Percentiles rank a stretch among this genome's conserved stretches.
Evolutionary conservation across 495 filamentous ascomycete species (phyloP).

Genomic region (Hapsidospora chrysogenum): DNA sequence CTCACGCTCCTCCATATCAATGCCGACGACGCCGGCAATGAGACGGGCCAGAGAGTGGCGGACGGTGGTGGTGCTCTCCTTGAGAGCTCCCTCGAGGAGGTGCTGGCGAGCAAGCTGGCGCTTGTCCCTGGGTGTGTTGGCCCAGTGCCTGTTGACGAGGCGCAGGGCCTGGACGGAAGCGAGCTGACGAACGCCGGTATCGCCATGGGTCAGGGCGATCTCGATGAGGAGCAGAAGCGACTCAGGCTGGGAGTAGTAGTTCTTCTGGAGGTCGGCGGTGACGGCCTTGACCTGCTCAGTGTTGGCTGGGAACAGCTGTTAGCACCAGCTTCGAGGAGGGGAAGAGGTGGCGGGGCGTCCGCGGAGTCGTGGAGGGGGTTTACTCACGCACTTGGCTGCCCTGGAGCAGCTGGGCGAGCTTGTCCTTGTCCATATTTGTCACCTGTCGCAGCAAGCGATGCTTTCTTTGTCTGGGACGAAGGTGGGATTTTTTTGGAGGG

Average conservation of each 20-base stretch:
- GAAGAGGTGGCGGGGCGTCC: not conserved
- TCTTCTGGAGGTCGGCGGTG: conserved; percentile 76
- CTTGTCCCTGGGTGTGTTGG: conserved; percentile 31
- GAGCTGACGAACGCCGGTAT: conserved; percentile 61
- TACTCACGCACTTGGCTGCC: conserved; percentile 58
- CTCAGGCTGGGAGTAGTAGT: conserved; percentile 74
- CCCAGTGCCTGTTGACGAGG: conserved; percentile 80
- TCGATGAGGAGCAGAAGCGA: conserved; percentile 73
- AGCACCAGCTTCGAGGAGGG: conserved; percentile 6
- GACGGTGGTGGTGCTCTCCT: conserved; percentile 54
- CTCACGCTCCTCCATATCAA: conserved; percentile 73
- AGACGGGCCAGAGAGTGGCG: conserved; percentile 79
- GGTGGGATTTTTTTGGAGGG: not conserved
- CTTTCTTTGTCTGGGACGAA: not conserved
- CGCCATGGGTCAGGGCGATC: conserved; percentile 58
- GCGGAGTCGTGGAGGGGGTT: not conserved
- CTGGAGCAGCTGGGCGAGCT: conserved; percentile 57
- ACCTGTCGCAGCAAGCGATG: not conserved
- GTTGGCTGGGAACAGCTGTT: conserved; percentile 40
- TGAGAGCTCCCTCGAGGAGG: conserved; percentile 64
- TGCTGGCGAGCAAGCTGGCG: conserved; percentile 66
- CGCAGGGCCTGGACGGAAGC: conserved; percentile 76
- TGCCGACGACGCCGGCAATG: conserved; percentile 69
- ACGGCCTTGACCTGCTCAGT: conserved; percentile 73
- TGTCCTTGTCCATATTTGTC: conserved; percentile 50